These are phyloP conservation scores for Juglanconis juglandina DNA, from an alignment of 2,329 filamentous ascomycete species.

Conservation along the genomic window DNA sequence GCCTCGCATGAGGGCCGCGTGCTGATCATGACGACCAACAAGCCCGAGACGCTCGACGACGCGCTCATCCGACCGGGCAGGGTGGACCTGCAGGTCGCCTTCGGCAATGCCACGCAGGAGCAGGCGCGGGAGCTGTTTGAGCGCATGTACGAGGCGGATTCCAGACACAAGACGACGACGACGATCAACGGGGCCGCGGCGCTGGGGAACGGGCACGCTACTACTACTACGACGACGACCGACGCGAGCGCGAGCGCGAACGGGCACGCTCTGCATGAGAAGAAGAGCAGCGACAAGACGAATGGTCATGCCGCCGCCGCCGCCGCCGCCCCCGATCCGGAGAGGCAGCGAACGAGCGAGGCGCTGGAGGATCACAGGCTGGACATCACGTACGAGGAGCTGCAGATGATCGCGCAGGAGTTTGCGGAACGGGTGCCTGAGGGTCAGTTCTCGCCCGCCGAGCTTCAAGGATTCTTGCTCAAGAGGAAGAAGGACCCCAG, in stretches of 20 bases:
- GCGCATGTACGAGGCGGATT: conserved; percentile 55
- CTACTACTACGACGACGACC: not conserved
- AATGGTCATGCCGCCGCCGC: not conserved
- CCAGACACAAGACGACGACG: conserved; percentile 19
- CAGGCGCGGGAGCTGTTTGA: conserved; percentile 58
- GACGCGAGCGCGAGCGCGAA: not conserved
- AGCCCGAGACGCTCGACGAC: conserved; percentile 67
- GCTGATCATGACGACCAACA: conserved; percentile 80
- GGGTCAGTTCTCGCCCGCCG: conserved; percentile 54
- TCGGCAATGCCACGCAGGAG: conserved; percentile 49
- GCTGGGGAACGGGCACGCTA: not conserved
- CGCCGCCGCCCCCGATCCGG: not conserved
- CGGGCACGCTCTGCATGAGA: not conserved
- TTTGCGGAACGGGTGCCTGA: conserved; percentile 54
- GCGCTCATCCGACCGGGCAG: conserved; percentile 71
- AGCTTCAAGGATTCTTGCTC: conserved; percentile 63
- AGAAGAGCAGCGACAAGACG: not conserved
- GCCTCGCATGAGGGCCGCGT: conserved; percentile 75
- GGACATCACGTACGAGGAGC: conserved; percentile 35
- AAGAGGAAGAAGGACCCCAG: conserved; percentile 58
- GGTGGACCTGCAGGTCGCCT: conserved; percentile 52
- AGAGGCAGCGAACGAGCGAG: conserved; percentile 6
- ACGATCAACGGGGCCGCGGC: not conserved
- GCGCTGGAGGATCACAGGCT: conserved; percentile 15
- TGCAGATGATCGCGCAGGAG: conserved; percentile 40